Evolutionary conservation across 345 rosid species (phyloP).

Genomic region (Moricandia arvensis): DNA sequence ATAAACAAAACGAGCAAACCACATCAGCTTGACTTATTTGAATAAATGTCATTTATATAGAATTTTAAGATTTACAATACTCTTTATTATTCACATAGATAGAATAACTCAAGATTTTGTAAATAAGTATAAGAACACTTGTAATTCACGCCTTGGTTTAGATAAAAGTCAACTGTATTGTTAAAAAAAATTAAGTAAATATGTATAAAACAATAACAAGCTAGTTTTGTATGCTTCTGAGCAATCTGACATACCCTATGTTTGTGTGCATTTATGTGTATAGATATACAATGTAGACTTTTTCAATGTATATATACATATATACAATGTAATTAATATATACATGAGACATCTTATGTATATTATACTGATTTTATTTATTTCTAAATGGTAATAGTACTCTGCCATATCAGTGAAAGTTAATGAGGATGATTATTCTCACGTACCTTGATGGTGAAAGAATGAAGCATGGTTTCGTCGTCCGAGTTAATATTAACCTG

Average conservation of each 20-base stretch:
- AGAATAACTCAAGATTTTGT: neutral
- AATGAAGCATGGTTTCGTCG: conserved; percentile 73
- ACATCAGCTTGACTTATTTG: neutral
- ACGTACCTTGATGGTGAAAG: conserved; percentile 97
- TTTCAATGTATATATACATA: neutral
- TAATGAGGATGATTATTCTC: conserved; percentile 15
- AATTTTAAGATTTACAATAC: neutral
- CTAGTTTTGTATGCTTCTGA: neutral
- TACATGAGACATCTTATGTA: too few species aligned
- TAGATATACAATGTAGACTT: too few species aligned
- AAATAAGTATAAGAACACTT: neutral
- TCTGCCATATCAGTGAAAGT: conserved; percentile 18
- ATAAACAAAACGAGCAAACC: neutral
- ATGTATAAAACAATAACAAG: neutral
- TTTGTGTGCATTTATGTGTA: conserved; percentile 18
- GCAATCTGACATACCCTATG: conserved; percentile 28
- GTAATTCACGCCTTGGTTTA: neutral
- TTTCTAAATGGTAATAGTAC: too few species aligned
- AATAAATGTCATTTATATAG: neutral
- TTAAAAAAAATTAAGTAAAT: neutral
- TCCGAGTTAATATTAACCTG: conserved; percentile 56
- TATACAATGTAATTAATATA: too few species aligned
- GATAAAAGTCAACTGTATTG: neutral
- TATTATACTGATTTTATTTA: too few species aligned
- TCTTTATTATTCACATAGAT: neutral